Conservation (phyloP, 352 stramenopile genomes). For the Phytophthora aleatoria region DNA sequence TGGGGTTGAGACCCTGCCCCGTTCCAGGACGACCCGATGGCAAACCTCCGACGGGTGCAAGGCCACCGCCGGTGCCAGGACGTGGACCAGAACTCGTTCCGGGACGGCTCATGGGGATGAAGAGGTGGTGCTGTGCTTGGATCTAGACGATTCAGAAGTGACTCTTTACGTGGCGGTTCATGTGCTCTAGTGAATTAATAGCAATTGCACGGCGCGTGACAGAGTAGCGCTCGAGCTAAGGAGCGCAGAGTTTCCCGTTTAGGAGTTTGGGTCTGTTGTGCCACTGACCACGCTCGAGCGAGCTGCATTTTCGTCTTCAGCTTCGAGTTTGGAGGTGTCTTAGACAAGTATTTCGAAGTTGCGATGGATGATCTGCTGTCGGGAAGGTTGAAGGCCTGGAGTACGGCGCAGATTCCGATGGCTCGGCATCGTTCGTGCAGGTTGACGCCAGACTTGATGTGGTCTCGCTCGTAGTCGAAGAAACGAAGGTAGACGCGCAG, state of each 20-base stretch:
- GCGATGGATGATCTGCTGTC: not conserved
- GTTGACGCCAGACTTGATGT: not conserved
- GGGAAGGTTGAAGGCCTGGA: slow-evolving; percentile 12
- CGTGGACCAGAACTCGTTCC: slow-evolving; percentile 63
- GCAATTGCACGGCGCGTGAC: slow-evolving; percentile 25
- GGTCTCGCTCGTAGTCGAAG: slow-evolving; percentile 19
- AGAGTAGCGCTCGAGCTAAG: slow-evolving; percentile 15
- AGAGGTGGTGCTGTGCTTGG: slow-evolving; percentile 4
- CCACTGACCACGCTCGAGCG: slow-evolving; percentile 10
- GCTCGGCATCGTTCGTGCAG: slow-evolving; percentile 31
- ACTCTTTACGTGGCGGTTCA: slow-evolving; percentile 23
- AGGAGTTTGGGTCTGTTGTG: not conserved
- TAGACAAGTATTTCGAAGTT: not conserved
- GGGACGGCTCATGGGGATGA: slow-evolving; percentile 16
- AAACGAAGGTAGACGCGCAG: slow-evolving; percentile 32
- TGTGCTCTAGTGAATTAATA: not conserved
- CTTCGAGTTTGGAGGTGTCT: slow-evolving; percentile 9
- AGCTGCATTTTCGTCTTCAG: slow-evolving; percentile 26
- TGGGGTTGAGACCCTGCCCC: slow-evolving; percentile 63
- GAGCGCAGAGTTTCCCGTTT: slow-evolving; percentile 10
- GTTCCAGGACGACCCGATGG: slow-evolving; percentile 53
- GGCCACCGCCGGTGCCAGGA: slow-evolving; percentile 54
- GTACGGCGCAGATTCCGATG: slow-evolving; percentile 27
- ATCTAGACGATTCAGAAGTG: slow-evolving; percentile 22
- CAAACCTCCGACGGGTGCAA: slow-evolving; percentile 24